Conservation (phyloP, 2,329 filamentous ascomycete genomes). For the Alternaria arborescens region DNA sequence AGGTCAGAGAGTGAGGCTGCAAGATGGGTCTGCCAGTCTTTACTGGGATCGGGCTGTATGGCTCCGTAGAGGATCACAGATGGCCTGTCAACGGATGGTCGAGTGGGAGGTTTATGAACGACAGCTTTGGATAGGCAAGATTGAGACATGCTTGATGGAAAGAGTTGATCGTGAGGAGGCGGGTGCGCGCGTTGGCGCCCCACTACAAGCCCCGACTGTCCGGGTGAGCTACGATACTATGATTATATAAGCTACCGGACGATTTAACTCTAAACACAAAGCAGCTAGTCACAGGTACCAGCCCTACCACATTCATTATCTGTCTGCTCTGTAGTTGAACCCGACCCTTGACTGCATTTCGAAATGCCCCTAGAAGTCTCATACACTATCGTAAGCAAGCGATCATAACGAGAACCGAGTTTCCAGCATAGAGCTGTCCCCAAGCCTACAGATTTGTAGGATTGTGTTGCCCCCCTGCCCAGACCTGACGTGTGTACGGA, state of each 20-base stretch:
- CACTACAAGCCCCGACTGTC: background rate
- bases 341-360: background rate
- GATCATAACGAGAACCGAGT: background rate
- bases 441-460: background rate
- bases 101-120: constrained; percentile 34
- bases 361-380: background rate
- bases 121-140: constrained; percentile 17
- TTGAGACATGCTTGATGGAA: constrained; percentile 20
- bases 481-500: constrained; percentile 1
- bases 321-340: background rate
- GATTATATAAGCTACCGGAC: constrained; percentile 2
- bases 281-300: background rate
- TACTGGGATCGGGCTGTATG: constrained; percentile 52
- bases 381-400: background rate
- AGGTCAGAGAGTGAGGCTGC: constrained; percentile 48
- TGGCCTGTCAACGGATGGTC: constrained; percentile 26
- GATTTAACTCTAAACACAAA: background rate
- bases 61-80: constrained; percentile 67
- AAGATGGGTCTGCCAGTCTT: constrained; percentile 63
- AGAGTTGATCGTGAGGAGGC: background rate
- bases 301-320: background rate
- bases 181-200: background rate
- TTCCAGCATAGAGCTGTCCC: background rate
- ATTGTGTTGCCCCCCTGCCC: background rate
- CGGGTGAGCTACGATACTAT: background rate